These are phyloP conservation scores for Fusarium sp. DNA, from an alignment of 2,329 filamentous ascomycete species.

Conservation along the genomic window DNA sequence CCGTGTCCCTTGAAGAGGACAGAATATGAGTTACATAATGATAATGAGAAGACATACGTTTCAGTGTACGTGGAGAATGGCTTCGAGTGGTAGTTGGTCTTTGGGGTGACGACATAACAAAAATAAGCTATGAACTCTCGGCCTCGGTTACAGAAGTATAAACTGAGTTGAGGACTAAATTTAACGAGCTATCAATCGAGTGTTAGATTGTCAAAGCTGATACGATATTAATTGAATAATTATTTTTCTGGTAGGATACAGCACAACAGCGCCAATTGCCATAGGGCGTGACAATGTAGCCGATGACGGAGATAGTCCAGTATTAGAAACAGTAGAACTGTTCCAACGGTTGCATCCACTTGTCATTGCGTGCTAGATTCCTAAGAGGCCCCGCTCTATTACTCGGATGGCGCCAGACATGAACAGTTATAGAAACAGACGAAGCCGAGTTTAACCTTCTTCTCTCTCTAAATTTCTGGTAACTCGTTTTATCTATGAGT, in stretches of 20 bases:
- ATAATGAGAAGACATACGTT: constrained; percentile 42
- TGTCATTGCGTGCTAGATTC: constrained; percentile 31
- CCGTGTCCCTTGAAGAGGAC: constrained; percentile 25
- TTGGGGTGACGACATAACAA: background rate
- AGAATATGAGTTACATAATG: constrained; percentile 41
- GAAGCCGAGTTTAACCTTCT: background rate
- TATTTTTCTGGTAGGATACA: background rate
- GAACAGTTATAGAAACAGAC: constrained; percentile 2
- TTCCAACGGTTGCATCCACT: constrained; percentile 3
- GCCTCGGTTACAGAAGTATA: background rate
- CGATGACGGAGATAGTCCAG: constrained; percentile 36
- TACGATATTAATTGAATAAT: background rate
- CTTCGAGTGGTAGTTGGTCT: background rate
- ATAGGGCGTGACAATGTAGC: constrained; percentile 4
- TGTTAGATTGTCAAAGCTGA: background rate
- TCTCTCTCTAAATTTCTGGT: background rate
- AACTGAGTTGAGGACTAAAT: background rate
- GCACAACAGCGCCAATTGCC: background rate
- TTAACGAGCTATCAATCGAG: background rate
- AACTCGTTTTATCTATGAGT: background rate
- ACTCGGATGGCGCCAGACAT: constrained; percentile 14
- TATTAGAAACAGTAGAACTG: background rate
- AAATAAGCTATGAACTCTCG: background rate
- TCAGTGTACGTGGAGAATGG: background rate
- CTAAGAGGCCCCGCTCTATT: constrained; percentile 20